Conservation (phyloP, 169 alveolate genomes). For the Cryptosporidium sp. region DNA sequence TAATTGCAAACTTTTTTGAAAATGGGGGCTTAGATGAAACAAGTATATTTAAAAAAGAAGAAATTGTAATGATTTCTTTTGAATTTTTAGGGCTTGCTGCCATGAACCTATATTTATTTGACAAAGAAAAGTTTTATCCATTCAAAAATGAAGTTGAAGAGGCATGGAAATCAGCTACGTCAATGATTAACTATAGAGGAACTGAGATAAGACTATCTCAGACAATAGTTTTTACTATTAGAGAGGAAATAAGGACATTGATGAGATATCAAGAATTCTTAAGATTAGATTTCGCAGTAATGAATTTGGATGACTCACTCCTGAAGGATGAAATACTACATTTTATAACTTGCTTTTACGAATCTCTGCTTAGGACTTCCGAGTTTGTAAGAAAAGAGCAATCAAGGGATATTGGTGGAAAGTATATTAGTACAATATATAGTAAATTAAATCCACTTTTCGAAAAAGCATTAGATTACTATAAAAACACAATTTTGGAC, state of each 20-base stretch:
- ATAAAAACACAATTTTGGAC: neutral
- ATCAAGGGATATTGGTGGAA: neutral
- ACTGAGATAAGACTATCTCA: neutral
- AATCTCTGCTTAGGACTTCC: neutral
- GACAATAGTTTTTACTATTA: neutral
- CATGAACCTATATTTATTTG: neutral
- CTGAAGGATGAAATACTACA: neutral
- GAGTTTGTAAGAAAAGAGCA: neutral
- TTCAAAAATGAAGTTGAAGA: constrained; percentile 9
- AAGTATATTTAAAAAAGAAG: neutral
- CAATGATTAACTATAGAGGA: constrained; percentile 11
- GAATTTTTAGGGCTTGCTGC: constrained; percentile 3
- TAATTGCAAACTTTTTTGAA: neutral
- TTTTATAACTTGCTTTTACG: neutral
- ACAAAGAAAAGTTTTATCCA: neutral
- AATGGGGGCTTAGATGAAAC: neutral
- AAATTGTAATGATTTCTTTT: neutral
- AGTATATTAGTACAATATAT: neutral
- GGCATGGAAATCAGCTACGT: neutral
- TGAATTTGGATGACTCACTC: constrained; percentile 5
- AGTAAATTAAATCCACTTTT: neutral
- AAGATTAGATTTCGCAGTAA: neutral
- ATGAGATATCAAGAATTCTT: neutral
- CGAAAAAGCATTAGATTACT: neutral
- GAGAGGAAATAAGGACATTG: neutral